phyloP scores from a whole-genome alignment of 2,329 filamentous ascomycete genomes.

The Mycosphaerella sp. region DNA sequence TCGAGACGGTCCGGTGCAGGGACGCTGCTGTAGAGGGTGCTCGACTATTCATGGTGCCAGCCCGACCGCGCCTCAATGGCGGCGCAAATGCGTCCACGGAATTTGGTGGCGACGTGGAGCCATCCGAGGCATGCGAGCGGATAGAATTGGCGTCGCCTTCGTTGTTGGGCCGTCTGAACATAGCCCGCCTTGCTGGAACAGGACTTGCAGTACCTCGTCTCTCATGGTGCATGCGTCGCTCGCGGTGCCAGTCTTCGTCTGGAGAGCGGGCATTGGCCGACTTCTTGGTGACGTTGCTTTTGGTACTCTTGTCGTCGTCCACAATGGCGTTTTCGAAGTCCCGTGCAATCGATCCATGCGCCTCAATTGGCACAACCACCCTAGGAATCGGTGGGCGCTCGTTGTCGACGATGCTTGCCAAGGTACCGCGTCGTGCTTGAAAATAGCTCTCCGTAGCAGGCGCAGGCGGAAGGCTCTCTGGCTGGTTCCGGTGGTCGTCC shows the following conservation, averaged over 20 bases:
- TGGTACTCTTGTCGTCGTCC: slow-evolving; percentile 59
- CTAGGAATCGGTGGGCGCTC: slow-evolving; percentile 42
- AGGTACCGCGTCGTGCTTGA: slow-evolving; percentile 57
- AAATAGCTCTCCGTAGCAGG: slow-evolving; percentile 42
- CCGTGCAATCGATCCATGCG: slow-evolving; percentile 48
- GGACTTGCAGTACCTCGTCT: slow-evolving; percentile 31
- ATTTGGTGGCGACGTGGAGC: slow-evolving; percentile 82
- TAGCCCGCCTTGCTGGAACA: slow-evolving; percentile 37
- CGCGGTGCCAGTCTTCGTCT: slow-evolving; percentile 31
- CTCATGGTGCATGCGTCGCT: slow-evolving; percentile 19
- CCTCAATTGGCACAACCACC: slow-evolving; percentile 37
- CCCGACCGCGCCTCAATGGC: slow-evolving; percentile 67
- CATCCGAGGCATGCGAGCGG: slow-evolving; percentile 27
- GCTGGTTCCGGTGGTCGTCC: slow-evolving; percentile 76
- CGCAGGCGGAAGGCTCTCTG: slow-evolving; percentile 52
- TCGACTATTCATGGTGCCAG: slow-evolving; percentile 58
- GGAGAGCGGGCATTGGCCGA: slow-evolving; percentile 29
- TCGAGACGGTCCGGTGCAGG: slow-evolving; percentile 65
- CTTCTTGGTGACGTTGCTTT: slow-evolving; percentile 51
- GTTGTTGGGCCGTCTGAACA: slow-evolving; percentile 37
- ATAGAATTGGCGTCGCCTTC: slow-evolving; percentile 19
- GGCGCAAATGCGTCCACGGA: slow-evolving; percentile 97
- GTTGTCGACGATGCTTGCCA: slow-evolving; percentile 56
- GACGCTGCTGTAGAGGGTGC: slow-evolving; percentile 51
- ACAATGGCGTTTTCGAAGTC: slow-evolving; percentile 89